Evolutionary conservation across 139 green algal genomes (phyloP).

Genomic region (Diplosphaera chodatii): DNA sequence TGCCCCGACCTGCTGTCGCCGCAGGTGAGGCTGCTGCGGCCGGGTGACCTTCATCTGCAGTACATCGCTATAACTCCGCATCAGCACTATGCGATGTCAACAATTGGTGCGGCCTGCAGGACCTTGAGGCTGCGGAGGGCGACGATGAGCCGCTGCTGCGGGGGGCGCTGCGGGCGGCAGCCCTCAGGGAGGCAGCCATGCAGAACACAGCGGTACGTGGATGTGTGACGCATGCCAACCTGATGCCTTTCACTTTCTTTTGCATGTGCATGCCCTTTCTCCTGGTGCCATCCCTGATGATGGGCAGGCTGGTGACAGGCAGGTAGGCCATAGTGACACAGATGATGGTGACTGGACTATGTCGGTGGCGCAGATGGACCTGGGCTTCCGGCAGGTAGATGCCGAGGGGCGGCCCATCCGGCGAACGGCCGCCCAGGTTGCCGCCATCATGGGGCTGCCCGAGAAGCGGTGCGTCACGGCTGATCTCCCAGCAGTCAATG

Average conservation of each 20-base stretch:
- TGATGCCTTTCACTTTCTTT: background rate
- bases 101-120: background rate
- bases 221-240: too few species aligned
- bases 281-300: too few species aligned
- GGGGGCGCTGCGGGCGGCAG: background rate
- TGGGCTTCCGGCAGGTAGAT: constrained; percentile 34
- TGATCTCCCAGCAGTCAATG: background rate
- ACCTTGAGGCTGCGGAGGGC: background rate
- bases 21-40: too few species aligned
- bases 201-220: background rate
- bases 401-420: constrained; percentile 19
- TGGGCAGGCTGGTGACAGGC: too few species aligned
- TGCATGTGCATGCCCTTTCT: too few species aligned
- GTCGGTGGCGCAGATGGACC: constrained; percentile 19
- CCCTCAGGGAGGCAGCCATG: background rate
- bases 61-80: too few species aligned
- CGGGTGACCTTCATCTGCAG: too few species aligned
- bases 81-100: too few species aligned
- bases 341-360: background rate
- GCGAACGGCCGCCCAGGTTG: constrained; percentile 28
- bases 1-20: constrained; percentile 32
- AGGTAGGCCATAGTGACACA: background rate
- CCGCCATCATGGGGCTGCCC: constrained; percentile 25
- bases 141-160: background rate
- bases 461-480: constrained; percentile 9